A percentile compares a stretch with the other conserved stretches of the same genome.
Conservation (phyloP, 352 stramenopile genomes). For the Plasmopara muralis region DNA sequence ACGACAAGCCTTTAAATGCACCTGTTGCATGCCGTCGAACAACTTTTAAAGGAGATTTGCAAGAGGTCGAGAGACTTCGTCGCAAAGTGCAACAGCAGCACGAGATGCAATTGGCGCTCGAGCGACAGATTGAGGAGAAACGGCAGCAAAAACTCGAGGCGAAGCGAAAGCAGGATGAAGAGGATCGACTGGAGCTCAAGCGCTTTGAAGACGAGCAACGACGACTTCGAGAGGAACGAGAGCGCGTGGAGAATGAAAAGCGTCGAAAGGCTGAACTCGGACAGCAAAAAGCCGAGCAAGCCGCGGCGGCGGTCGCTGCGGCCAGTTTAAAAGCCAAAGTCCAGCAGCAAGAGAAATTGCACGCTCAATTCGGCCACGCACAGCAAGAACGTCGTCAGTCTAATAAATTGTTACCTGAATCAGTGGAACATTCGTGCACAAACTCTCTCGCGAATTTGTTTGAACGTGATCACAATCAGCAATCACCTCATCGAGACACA, state of each 20-base stretch:
- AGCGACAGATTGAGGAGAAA: constrained; percentile 61
- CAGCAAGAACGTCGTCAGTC: constrained; percentile 4
- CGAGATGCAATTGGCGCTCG: constrained; percentile 45
- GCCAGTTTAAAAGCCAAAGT: constrained; percentile 33
- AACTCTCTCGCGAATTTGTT: constrained; percentile 53
- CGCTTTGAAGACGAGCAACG: constrained; percentile 45
- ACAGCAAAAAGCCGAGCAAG: constrained; percentile 32
- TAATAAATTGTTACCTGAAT: no score
- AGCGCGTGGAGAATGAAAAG: constrained; percentile 41
- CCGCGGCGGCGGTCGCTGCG: constrained; percentile 21
- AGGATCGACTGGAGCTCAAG: constrained; percentile 47
- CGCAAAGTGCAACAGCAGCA: constrained; percentile 37
- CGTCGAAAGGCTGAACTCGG: constrained; percentile 41
- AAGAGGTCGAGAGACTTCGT: constrained; percentile 13
- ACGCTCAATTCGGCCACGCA: constrained; percentile 13
- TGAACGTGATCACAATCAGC: constrained; percentile 20
- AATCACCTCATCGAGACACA: background rate
- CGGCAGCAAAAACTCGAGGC: constrained; percentile 50
- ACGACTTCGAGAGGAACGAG: constrained; percentile 35
- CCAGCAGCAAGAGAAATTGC: constrained; percentile 31
- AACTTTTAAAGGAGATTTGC: constrained; percentile 15
- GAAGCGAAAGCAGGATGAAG: constrained; percentile 46
- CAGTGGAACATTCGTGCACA: constrained; percentile 17
- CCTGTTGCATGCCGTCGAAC: constrained; percentile 21
- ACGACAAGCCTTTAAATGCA: constrained; percentile 2